Evolutionary conservation across 1,284 basidiomycete genomes (phyloP).

Genomic region (Abortiporus biennis): DNA sequence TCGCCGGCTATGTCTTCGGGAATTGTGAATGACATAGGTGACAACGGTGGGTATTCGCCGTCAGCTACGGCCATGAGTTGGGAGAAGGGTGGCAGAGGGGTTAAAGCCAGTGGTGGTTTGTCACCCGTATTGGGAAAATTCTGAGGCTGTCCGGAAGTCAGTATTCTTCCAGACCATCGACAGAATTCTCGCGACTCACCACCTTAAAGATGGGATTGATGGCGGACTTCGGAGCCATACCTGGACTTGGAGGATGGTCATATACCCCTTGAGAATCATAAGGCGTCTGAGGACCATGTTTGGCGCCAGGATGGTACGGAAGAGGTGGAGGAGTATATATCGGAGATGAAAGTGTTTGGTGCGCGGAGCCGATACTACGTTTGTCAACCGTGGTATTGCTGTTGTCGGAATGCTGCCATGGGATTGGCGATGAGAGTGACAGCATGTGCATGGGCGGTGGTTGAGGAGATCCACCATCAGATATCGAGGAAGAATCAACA

Average conservation of each 20-base stretch:
- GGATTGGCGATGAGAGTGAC: slow-evolving; percentile 57
- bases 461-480: slow-evolving; percentile 51
- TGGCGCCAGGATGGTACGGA: slow-evolving; percentile 35
- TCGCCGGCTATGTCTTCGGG: slow-evolving; percentile 35
- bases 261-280: slow-evolving; percentile 21
- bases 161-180: slow-evolving; percentile 5
- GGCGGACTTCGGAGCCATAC: slow-evolving; percentile 52
- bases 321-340: slow-evolving; percentile 41
- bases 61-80: slow-evolving; percentile 78
- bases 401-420: slow-evolving; percentile 25
- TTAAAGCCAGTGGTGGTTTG: slow-evolving; percentile 30
- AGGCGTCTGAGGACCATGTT: slow-evolving; percentile 25
- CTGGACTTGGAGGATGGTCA: slow-evolving; percentile 42
- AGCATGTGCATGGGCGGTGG: slow-evolving; percentile 67
- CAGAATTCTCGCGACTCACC: slow-evolving; percentile 43
- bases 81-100: slow-evolving; percentile 67
- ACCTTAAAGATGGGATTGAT: slow-evolving; percentile 92
- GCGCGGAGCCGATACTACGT: slow-evolving; percentile 12
- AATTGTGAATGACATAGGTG: slow-evolving; percentile 65
- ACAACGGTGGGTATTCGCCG: slow-evolving; percentile 58
- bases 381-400: slow-evolving; percentile 22
- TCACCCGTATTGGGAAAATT: slow-evolving; percentile 16
- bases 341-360: slow-evolving; percentile 25
- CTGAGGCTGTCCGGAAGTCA: too few relatives aligned
- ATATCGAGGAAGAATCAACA: slow-evolving; percentile 54